Percentiles rank a stretch among this genome's conserved stretches.
Conservation (phyloP, 2,329 filamentous ascomycete species). For the Elsinoe ampelina region DNA sequence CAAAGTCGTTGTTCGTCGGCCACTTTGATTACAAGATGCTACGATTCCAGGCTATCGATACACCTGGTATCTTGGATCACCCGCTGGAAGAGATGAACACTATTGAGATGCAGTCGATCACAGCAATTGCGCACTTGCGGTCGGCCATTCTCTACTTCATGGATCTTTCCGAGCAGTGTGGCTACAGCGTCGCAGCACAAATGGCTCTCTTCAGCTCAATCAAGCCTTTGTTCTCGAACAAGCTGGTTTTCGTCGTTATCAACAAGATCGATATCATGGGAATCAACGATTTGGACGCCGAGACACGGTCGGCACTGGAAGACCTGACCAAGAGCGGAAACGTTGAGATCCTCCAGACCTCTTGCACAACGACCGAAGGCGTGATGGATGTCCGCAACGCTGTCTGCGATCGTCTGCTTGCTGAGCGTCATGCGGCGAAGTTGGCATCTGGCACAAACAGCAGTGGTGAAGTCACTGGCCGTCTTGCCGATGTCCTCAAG, state of each 20-base stretch:
- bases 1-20: constrained; percentile 92
- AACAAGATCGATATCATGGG: constrained; percentile 96
- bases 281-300: constrained; percentile 76
- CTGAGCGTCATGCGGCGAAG: constrained; percentile 89
- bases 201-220: constrained; percentile 94
- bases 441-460: constrained; percentile 79
- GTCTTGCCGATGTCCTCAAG: constrained; percentile 81
- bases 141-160: constrained; percentile 97
- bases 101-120: constrained; percentile 98
- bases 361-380: constrained; percentile 89
- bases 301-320: constrained; percentile 68
- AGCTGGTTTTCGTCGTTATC: constrained; percentile 90
- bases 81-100: constrained; percentile 99
- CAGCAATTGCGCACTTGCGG: constrained; percentile 90
- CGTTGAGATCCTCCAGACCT: constrained; percentile 85
- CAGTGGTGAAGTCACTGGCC: constrained; percentile 63
- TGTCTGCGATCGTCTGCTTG: constrained; percentile 84
- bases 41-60: constrained; percentile 88
- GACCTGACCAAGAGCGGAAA: constrained; percentile 74
- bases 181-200: constrained; percentile 86
- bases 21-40: constrained; percentile 97
- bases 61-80: constrained; percentile 95
- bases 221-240: constrained; percentile 93
- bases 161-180: constrained; percentile 94
- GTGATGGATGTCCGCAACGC: constrained; percentile 93